Evolutionary conservation across 768 basidiomycete genomes (phyloP), one percentile per base, ranked within the genome.

Genomic region (Nidularia pulvinata): DNA sequence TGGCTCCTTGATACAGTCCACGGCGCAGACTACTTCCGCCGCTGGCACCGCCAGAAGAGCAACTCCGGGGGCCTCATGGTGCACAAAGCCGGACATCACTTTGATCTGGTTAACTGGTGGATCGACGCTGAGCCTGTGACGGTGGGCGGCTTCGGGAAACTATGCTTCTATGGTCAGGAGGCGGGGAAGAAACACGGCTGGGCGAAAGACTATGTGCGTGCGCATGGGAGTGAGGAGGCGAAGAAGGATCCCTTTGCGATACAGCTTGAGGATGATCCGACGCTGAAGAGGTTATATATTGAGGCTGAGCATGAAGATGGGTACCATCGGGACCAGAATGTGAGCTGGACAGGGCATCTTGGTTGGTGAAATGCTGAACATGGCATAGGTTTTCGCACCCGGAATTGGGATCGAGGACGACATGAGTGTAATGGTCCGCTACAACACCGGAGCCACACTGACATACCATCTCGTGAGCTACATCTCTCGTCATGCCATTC

Each of bases 101-200:
- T 80, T 57, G 79, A 81, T 56, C 72, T 81, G 5, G 79, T 82
- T 48, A 80, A 81, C 57, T 82, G 78, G 76, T 82, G 79, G 80
- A 70, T 82, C 54, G 70, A 77, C 37, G 69, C 77, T 14, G 64
- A 71, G 49, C 79, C 79, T 0, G 70, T 69, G 47, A 68, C 67
- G 4, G 79, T 81, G 16, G 79, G 76, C 39, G 79, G 69, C 3
- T 73, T 81, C 58, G 79, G 79, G 14, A 69, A 66, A 33, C 66
- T 79, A 4, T 73, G 71, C 1, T 81, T 82, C 62, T 81, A 81
- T 58, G 79, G 79, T 13, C 65, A 71, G 5, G 67, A 73, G 55
- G 73, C 72, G 39, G 80, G 79, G 1, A 72, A 71, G 57, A 66
- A 69, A 52, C 71, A 74, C 49, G 77, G 79, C 5, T 79, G 76